Conservation (phyloP, 106 monocot genomes). For the Chionographis japonica region DNA sequence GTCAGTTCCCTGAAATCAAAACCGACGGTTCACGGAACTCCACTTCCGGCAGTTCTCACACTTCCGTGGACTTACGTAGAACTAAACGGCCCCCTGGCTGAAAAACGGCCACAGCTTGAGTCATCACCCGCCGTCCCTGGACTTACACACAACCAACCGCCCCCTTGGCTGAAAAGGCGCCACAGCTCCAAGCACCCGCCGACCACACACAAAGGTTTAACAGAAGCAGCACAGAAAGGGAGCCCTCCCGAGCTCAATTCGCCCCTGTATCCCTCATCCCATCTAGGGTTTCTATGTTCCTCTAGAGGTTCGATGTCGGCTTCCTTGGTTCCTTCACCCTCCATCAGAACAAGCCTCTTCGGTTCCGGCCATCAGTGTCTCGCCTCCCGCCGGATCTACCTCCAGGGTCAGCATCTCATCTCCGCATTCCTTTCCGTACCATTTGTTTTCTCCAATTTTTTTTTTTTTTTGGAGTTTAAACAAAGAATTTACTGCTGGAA, state of each 20-base stretch:
- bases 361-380: conserved; percentile 1
- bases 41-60: no score
- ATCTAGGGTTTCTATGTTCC: background rate
- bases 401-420: conserved; percentile 12
- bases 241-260: background rate
- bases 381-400: conserved; percentile 3
- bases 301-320: conserved; percentile 14
- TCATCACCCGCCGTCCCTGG: no score
- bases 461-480: background rate
- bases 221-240: no score
- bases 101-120: no score
- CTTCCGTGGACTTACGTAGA: no score
- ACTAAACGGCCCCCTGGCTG: no score
- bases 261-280: background rate
- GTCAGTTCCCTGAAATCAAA: no score
- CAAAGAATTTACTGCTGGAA: conserved; percentile 2
- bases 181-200: conserved; percentile 13
- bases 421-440: background rate
- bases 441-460: background rate
- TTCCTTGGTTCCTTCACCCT: conserved; percentile 12
- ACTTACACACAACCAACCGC: no score
- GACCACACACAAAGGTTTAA: background rate
- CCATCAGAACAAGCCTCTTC: background rate
- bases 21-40: no score
- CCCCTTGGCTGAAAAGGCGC: conserved; percentile 16